These are phyloP conservation scores for Cyclotella sp. DNA, from an alignment of 108 stramenopile species.

Conservation along the genomic window DNA sequence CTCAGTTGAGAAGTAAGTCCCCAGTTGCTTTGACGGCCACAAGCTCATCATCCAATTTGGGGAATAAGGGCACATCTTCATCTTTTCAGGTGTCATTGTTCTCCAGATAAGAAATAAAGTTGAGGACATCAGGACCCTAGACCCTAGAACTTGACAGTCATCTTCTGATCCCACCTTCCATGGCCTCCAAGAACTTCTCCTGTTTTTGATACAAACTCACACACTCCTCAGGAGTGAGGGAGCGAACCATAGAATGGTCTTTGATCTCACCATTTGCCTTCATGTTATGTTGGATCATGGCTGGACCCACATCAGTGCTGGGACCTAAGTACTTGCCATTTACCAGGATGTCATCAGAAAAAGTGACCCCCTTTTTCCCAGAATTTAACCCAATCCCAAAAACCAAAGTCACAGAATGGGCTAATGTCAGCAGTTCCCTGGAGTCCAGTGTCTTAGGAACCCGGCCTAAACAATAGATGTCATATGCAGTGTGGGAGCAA, in stretches of 20 bases:
- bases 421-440: too few species aligned
- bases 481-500: constrained; percentile 27
- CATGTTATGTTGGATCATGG: constrained; percentile 8
- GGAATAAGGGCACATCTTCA: neutral
- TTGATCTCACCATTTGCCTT: constrained; percentile 31
- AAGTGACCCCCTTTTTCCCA: neutral
- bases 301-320: too few species aligned
- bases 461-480: constrained; percentile 16
- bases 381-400: too few species aligned
- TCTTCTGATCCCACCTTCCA: too few species aligned
- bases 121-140: neutral
- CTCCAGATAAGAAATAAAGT: neutral
- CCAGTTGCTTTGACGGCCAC: too few species aligned
- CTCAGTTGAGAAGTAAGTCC: too few species aligned
- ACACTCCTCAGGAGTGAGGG: too few species aligned
- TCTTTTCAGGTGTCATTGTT: neutral
- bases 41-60: too few species aligned
- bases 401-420: too few species aligned
- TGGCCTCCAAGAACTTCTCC: neutral
- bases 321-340: too few species aligned
- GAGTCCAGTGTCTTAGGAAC: constrained; percentile 29
- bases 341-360: too few species aligned
- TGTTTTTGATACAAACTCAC: neutral
- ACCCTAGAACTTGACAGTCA: too few species aligned
- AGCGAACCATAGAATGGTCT: neutral